Conservation (phyloP, 139 green algal genomes). For the Haematococcus sp. region DNA sequence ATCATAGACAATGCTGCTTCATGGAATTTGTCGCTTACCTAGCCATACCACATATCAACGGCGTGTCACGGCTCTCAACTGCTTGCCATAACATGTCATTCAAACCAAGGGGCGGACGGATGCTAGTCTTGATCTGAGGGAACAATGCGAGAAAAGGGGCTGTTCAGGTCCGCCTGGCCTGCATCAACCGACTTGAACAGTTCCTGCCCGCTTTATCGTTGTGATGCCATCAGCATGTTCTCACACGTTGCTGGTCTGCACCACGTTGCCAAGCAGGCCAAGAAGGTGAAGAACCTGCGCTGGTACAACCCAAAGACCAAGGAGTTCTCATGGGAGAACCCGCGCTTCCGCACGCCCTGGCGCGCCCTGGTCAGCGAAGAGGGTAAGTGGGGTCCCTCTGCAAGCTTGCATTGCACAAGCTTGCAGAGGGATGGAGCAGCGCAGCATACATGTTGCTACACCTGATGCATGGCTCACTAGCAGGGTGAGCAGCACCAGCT, state of each 20-base stretch:
- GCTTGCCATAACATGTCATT: too few species aligned
- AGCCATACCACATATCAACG: too few species aligned
- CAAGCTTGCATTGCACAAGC: not conserved
- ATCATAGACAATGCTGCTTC: too few species aligned
- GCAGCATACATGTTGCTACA: not conserved
- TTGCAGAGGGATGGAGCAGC: not conserved
- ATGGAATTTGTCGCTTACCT: too few species aligned
- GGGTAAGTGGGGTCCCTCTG: not conserved
- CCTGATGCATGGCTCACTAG: not conserved
- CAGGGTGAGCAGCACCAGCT: not conserved
- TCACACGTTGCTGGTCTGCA: not conserved
- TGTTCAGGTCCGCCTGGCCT: too few species aligned
- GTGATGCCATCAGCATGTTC: too few species aligned
- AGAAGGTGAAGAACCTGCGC: conserved; percentile 14
- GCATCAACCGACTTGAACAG: too few species aligned
- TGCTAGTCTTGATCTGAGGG: too few species aligned
- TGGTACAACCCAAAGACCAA: conserved; percentile 27
- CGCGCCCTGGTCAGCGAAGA: not conserved
- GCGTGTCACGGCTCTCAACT: too few species aligned
- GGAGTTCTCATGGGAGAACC: conserved; percentile 27
- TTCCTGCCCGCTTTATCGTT: too few species aligned
- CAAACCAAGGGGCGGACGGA: too few species aligned
- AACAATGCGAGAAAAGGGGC: too few species aligned
- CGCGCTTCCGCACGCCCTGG: not conserved
- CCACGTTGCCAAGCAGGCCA: conserved; percentile 5